Base-by-base conservation (phyloP, 495 filamentous ascomycete genomes). In the Hypoxylon rickii region DNA sequence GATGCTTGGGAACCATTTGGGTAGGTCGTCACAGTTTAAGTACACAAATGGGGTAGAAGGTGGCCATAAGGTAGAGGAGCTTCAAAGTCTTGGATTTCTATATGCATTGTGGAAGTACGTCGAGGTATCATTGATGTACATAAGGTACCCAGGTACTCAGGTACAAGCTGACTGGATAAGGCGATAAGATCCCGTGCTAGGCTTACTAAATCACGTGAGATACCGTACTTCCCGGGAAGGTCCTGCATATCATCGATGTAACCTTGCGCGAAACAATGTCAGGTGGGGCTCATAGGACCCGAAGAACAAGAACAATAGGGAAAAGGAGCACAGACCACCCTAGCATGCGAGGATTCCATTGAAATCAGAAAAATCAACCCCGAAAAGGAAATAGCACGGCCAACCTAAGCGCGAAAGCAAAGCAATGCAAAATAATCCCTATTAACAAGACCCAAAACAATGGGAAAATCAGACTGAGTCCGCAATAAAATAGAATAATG, bases 351-450 rank as follows among this genome's bases (percentile, higher is more conserved):
- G 13, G 10, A 34, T 7, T 10, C 61, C 38, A 21, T 45, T 21
- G 21, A 56, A 51, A 50, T 55, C 40, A 54, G 16, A 41, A 24
- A 41, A 51, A 60, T 37, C 21, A 19, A 10, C 34, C 47, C 12
- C 8, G 50, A 52, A 52, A 50, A 21, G 58, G 42, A 59, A 52
- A 18, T 40, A 21, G 18, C 41, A n/a, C n/a, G n/a, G n/a, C n/a
- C n/a, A 56, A 56, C 40, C 46, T 44, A 50, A 54, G 57, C 40
- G 43, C 46, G 42, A 56, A 56, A n/a, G n/a, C n/a, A n/a, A 60
- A 51, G 39, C 34, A 5, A 38, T 37, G 41, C 41, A 47, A 43
- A 62, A 57, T 53, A 43, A 42, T 4, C 42, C 24, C 33, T 41
- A n/a, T 55, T 48, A 29, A 16, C 33, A 51, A 38, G 40, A 29